Conservation (phyloP, 352 stramenopile genomes). For the Pythium insidiosum region DNA sequence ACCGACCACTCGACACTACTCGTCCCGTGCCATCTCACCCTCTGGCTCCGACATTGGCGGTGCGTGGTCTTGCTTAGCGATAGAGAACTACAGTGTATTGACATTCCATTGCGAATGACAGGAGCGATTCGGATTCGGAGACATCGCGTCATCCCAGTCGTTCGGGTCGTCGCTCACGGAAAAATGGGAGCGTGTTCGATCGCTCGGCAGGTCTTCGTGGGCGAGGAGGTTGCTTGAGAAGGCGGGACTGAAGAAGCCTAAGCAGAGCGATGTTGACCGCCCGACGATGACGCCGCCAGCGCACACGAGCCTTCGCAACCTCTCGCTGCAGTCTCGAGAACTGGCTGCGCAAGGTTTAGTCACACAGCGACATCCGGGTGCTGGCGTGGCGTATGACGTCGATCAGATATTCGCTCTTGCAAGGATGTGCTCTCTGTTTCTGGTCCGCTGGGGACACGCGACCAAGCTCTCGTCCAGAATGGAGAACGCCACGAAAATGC, state of each 20-base stretch:
- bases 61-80: too few relatives aligned
- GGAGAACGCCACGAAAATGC: too few relatives aligned
- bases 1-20: conserved; percentile 24
- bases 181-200: conserved; percentile 54
- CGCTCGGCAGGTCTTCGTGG: conserved; percentile 42
- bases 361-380: too few relatives aligned
- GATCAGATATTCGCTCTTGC: too few relatives aligned
- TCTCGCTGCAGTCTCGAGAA: too few relatives aligned
- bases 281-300: conserved; percentile 7
- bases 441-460: too few relatives aligned
- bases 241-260: conserved; percentile 19
- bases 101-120: conserved; percentile 26
- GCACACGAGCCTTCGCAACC: conserved; percentile 2
- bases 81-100: too few relatives aligned
- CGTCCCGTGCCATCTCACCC: conserved; percentile 41
- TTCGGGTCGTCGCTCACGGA: conserved; percentile 38
- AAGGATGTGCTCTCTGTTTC: too few relatives aligned
- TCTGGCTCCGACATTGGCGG: conserved; percentile 33
- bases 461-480: too few relatives aligned
- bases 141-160: conserved; percentile 46
- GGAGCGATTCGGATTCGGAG: conserved; percentile 73
- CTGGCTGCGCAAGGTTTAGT: too few relatives aligned
- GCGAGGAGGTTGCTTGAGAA: conserved; percentile 51
- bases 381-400: too few relatives aligned
- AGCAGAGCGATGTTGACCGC: too few relatives aligned